A percentile compares a stretch with the other conserved stretches of the same genome.
Evolutionary conservation across 2,329 filamentous ascomycete genomes (phyloP).

Genomic region (Akanthomyces muscarius): DNA sequence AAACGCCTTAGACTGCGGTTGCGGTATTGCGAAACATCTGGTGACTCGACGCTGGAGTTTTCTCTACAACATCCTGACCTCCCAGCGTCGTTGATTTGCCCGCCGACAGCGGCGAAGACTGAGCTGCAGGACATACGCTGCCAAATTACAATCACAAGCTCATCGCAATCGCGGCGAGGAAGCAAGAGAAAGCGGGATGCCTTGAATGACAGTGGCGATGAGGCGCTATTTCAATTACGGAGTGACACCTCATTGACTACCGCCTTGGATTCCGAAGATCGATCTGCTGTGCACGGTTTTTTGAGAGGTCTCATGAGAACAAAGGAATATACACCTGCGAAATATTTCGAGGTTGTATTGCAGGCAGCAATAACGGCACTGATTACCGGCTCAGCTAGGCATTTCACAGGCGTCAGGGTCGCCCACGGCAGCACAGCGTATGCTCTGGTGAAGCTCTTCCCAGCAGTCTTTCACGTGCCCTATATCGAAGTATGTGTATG

Average conservation of each 20-base stretch:
- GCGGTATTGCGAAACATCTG: conserved; percentile 17
- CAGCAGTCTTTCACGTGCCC: conserved; percentile 34
- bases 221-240: not conserved
- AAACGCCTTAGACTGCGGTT: conserved; percentile 28
- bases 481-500: conserved; percentile 31
- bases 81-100: conserved; percentile 29
- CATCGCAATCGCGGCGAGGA: not conserved
- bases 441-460: conserved; percentile 29
- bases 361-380: conserved; percentile 26
- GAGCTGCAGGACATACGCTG: conserved; percentile 28
- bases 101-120: conserved; percentile 24
- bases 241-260: not conserved
- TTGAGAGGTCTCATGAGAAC: not conserved
- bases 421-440: conserved; percentile 18
- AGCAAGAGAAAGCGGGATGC: not conserved
- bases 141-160: conserved; percentile 23
- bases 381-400: conserved; percentile 25
- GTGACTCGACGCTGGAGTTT: conserved; percentile 27
- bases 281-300: not conserved
- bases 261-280: not conserved
- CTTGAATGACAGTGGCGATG: not conserved
- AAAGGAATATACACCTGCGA: not conserved
- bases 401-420: conserved; percentile 23
- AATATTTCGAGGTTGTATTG: conserved; percentile 15
- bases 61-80: conserved; percentile 36